These are phyloP conservation scores for Hapsidospora chrysogenum DNA, from an alignment of 495 filamentous ascomycete species.

Conservation along the genomic window DNA sequence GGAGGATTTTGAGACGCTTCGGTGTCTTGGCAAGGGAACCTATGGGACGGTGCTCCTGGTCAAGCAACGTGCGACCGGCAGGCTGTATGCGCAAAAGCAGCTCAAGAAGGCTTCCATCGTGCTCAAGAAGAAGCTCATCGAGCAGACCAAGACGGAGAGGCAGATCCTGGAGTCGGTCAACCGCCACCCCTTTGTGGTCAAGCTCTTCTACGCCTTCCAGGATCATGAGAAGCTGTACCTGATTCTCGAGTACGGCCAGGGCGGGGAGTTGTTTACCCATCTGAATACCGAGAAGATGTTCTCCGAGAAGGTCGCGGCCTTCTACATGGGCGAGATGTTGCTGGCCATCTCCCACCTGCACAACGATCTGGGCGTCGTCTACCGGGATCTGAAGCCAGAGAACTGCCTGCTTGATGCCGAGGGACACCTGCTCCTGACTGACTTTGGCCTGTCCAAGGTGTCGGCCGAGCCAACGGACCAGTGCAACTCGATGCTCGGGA, in stretches of 20 bases:
- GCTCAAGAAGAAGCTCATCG: conserved; percentile 81
- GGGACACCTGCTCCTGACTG: conserved; percentile 85
- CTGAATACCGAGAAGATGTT: conserved; percentile 87
- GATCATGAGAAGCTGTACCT: conserved; percentile 95
- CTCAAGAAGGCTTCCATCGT: conserved; percentile 89
- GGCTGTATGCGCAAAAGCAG: conserved; percentile 94
- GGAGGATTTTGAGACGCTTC: conserved; percentile 76
- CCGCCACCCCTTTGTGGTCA: conserved; percentile 91
- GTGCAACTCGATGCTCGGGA: conserved; percentile 81
- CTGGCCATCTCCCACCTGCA: conserved; percentile 88
- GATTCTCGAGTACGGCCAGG: conserved; percentile 96
- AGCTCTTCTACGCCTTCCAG: conserved; percentile 95
- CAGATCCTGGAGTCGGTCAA: conserved; percentile 88
- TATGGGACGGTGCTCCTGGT: conserved; percentile 90
- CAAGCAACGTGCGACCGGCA: conserved; percentile 69
- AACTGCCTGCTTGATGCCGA: conserved; percentile 88
- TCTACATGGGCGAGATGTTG: conserved; percentile 97
- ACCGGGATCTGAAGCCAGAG: conserved; percentile 93
- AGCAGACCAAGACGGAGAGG: conserved; percentile 95
- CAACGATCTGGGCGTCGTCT: conserved; percentile 79
- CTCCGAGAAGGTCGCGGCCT: conserved; percentile 67
- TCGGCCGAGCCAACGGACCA: conserved; percentile 50
- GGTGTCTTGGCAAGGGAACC: conserved; percentile 91
- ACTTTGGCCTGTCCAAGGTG: conserved; percentile 94
- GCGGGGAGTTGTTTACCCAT: conserved; percentile 86